Evolutionary conservation across 148 eudicot species (phyloP), one percentile per base, ranked within the genome.

Genomic region (Dysphania ambrosioides): DNA sequence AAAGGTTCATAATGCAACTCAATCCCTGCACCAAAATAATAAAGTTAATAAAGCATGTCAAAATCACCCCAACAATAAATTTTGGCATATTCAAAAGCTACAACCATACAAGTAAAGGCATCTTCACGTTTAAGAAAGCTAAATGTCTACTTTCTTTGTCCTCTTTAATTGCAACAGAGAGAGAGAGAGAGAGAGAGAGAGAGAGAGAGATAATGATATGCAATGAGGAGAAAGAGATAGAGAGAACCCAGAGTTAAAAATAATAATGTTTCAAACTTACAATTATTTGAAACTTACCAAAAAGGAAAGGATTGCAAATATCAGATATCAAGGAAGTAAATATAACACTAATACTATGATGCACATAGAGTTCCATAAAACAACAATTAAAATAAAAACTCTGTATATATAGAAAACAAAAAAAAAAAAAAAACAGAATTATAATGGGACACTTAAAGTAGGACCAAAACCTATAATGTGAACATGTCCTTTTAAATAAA

Each of bases 21-120:
- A 47, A 72, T 60, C 60, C 79, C 78, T 80, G 75, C 66, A 57
- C 55, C 70, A n/a, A 57, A 30, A 21, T 1, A 56, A 12, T 47
- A 49, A 21, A 73, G 3, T 27, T 11, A 79, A 42, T 15, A 13
- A 19, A 42, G 18, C 9, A 55, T 23, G 56, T 32, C 67, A 78
- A 29, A 36, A 55, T 57, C 6, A 47, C 53, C 24, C 12, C 0
- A 60, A 57, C 29, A 51, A 24, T 60, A 61, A 1, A 26, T 32
- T 11, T 10, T 34, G 42, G 24, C 27, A 51, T 53, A 26, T 35
- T 40, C 51, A 36, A 41, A 18, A 7, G 42, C 44, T 16, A 47
- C n/a, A n/a, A n/a, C n/a, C n/a, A n/a, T n/a, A n/a, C n/a, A n/a
- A n/a, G n/a, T n/a, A n/a, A n/a, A n/a, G 53, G 53, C 21, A 4